Evolutionary conservation across 495 filamentous ascomycete genomes (phyloP), one percentile per base, ranked within the genome.

Genomic region (Aspergillus ellipticus): DNA sequence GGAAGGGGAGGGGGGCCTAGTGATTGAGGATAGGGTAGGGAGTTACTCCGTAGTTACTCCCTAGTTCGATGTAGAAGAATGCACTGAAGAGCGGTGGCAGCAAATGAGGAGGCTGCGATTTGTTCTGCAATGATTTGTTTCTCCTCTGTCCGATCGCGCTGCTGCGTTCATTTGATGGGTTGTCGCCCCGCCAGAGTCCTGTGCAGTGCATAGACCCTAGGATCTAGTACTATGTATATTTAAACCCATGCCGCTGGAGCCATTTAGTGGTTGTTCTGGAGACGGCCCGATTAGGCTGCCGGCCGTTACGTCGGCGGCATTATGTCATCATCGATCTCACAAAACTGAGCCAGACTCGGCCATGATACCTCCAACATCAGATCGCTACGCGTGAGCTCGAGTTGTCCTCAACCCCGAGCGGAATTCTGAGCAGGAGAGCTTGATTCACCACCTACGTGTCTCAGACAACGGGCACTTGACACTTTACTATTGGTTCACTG

Each of bases 311-410:
- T 62, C 51, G 29, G 62, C 66, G 62, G 56, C 68, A 73, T 76
- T 74, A 74, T 74, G 73, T 76, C 73, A 76, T 76, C 73, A 58
- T 52, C 56, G 39, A 58, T 60, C 56, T 55, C 53, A 58, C 60
- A 59, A 55, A 51, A 53, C 51, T 39, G 29, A 56, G 48, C 51
- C 33, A 59, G 45, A 57, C 56, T 48, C 19, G 35, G 51, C 50
- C 39, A 42, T 37, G 41, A 47, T 58, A 46, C 42, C 55, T 42
- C 42, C 58, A 57, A 54, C 58, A 20, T 46, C 51, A 19, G 35
- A 42, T 45, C 53, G 53, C 43, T 53, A 54, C 58, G 33, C 51
- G 50, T 72, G 54, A 68, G 63, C 60, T 61, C 29, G 49, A 53
- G 48, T 35, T 41, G 49, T 56, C 58, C 24, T 53, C 51, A 42